Evolutionary conservation across 2,329 filamentous ascomycete genomes (phyloP), one percentile per base, ranked within the genome.

Genomic region (Phyllosticta capitalensis): DNA sequence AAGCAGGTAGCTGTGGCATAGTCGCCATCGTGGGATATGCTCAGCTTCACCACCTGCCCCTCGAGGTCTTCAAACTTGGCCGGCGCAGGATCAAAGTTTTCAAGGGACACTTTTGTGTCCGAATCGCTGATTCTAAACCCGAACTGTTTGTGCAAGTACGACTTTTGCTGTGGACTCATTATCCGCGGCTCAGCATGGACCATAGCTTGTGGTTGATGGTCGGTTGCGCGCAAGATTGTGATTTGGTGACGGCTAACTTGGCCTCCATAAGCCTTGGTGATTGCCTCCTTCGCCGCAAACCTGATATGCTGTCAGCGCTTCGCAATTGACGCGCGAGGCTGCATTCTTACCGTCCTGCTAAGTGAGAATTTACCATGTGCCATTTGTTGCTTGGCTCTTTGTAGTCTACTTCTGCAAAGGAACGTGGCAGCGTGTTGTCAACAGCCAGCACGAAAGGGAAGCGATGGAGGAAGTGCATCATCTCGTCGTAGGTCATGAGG

Each of bases 11-110:
- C 88, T 20, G 81, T 85, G 9, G 90, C 90, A 73, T 91, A 95
- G 7, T 90, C 86, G 1, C 83, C 86, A 71, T 96, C 92, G 70
- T 96, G 92, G 67, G 88, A 94, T 66, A 96, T 95, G 61, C 87
- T 92, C 52, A 96, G 70, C 67, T 83, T 78, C 14, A 85, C 90
- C 55, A 83, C 76, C 64, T 84, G 81, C 1, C 71, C 71, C 6
- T 71, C 65, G 12, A 70, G 7, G 61, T 56, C 38, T 63, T 55
- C 9, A 66, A 33, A 58, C 65, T 24, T 2, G 14, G 22, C 1
- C 51, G 24, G 20, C 30, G 12, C 51, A 20, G n/a, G 45, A 26
- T 58, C n/a, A 28, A 38, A 12, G n/a, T 12, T 55, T 3, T 28
- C 24, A 21, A 38, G 7, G 20, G 48, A 45, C 6, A n/a, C 17